phyloP scores from a whole-genome alignment of 2,329 filamentous ascomycete genomes.

The Paraphoma sp. region DNA sequence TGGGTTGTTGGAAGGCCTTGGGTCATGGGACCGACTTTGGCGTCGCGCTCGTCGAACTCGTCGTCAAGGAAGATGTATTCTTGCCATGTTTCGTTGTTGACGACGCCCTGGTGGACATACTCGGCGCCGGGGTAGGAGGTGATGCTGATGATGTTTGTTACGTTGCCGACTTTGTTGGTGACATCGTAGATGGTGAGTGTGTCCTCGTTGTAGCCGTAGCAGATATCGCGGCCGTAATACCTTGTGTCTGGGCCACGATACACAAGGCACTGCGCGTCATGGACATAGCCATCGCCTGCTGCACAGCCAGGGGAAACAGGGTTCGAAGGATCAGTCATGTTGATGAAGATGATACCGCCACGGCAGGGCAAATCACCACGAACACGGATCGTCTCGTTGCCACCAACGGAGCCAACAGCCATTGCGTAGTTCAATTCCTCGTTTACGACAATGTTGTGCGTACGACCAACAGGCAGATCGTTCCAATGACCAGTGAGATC shows the following conservation, averaged over 20 bases:
- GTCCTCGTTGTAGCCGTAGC: conserved; percentile 63
- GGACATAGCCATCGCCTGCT: conserved; percentile 62
- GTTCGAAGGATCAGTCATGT: conserved; percentile 60
- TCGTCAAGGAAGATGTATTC: conserved; percentile 40
- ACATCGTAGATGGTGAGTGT: conserved; percentile 58
- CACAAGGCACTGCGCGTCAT: conserved; percentile 65
- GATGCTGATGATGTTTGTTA: conserved; percentile 56
- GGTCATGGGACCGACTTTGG: conserved; percentile 34
- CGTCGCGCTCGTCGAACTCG: conserved; percentile 40
- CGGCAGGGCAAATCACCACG: conserved; percentile 48
- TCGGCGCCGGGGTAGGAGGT: conserved; percentile 59
- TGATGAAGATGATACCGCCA: conserved; percentile 63
- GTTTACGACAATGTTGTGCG: conserved; percentile 43
- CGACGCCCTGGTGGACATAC: conserved; percentile 62
- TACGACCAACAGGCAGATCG: conserved; percentile 35
- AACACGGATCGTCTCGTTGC: conserved; percentile 34
- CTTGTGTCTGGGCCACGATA: conserved; percentile 58
- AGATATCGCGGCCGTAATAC: conserved; percentile 59
- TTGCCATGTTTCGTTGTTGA: conserved; percentile 33
- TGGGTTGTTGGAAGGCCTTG: conserved; percentile 38
- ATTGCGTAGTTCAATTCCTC: conserved; percentile 37
- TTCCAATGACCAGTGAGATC: conserved; percentile 36
- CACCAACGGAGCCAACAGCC: conserved; percentile 34
- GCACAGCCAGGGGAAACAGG: conserved; percentile 60
- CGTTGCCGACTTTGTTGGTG: conserved; percentile 52